These are phyloP conservation scores for Spinellus fusiger DNA, from an alignment of 192 early-diverging fungal species.

Conservation along the genomic window DNA sequence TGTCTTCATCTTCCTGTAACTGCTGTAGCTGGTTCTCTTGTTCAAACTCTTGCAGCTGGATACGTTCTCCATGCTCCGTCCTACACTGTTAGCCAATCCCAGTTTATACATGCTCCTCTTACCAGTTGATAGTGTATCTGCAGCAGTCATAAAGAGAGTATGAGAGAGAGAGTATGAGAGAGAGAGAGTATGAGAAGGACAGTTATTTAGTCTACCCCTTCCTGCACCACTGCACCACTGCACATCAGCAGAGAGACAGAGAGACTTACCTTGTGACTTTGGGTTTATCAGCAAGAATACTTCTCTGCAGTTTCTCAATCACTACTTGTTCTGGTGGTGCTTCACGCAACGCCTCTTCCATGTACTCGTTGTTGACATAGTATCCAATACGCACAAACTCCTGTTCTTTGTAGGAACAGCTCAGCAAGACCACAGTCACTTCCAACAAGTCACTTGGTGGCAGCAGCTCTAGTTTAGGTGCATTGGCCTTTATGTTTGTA, in stretches of 20 bases:
- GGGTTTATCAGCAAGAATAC: conserved; percentile 91
- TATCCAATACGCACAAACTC: conserved; percentile 98
- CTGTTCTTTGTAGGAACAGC: conserved; percentile 80
- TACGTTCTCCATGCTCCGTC: too few relatives aligned
- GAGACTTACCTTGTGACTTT: conserved; percentile 65
- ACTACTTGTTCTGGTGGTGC: conserved; percentile 67
- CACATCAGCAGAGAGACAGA: not conserved
- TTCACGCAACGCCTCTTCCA: conserved; percentile 71
- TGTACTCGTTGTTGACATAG: conserved; percentile 96
- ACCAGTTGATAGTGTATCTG: conserved; percentile 39
- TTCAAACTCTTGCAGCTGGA: too few relatives aligned
- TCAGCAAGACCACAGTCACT: conserved; percentile 86
- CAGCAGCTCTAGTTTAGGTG: conserved; percentile 69
- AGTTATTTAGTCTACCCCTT: not conserved
- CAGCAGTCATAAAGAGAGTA: too few relatives aligned
- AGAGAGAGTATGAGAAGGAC: not conserved
- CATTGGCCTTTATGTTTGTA: conserved; percentile 43
- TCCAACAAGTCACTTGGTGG: conserved; percentile 79
- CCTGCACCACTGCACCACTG: not conserved
- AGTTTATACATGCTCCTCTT: too few relatives aligned
- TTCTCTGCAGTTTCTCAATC: conserved; percentile 74
- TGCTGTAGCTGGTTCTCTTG: too few relatives aligned
- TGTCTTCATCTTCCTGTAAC: too few relatives aligned
- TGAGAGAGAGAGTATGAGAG: not conserved
- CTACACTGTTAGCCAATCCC: too few relatives aligned